A percentile compares a stretch with the other conserved stretches of the same genome.
Evolutionary conservation across 805 yeast genomes (phyloP).

Genomic region (Scheffersomyces stipitis): DNA sequence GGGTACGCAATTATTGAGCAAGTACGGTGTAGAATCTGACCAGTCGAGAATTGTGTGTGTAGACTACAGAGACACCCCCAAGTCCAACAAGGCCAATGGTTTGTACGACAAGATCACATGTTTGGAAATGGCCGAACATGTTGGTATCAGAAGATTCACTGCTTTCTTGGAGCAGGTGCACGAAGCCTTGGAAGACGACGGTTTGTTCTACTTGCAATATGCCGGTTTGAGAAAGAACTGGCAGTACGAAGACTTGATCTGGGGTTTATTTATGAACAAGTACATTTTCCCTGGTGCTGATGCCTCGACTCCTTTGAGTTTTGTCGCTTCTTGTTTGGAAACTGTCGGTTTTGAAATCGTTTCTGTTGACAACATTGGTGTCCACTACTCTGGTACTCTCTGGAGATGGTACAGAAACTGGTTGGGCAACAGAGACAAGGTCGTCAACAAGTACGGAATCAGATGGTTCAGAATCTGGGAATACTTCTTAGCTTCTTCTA

Average conservation of each 20-base stretch:
- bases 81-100: slow-evolving; percentile 44
- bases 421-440: slow-evolving; percentile 78
- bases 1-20: slow-evolving; percentile 70
- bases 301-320: slow-evolving; percentile 90
- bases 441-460: slow-evolving; percentile 74
- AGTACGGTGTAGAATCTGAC: slow-evolving; percentile 64
- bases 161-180: slow-evolving; percentile 76
- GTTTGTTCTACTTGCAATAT: slow-evolving; percentile 80
- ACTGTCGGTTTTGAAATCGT: slow-evolving; percentile 85
- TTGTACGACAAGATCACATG: slow-evolving; percentile 84
- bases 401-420: slow-evolving; percentile 96
- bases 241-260: slow-evolving; percentile 91
- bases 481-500: slow-evolving; percentile 78
- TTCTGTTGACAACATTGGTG: slow-evolving; percentile 84
- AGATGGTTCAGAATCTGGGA: slow-evolving; percentile 96
- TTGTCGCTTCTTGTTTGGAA: slow-evolving; percentile 74
- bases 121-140: slow-evolving; percentile 95
- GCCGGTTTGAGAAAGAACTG: slow-evolving; percentile 89
- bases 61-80: slow-evolving; percentile 91
- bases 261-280: slow-evolving; percentile 97
- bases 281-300: slow-evolving; percentile 97
- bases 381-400: slow-evolving; percentile 85
- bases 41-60: slow-evolving; percentile 78
- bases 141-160: slow-evolving; percentile 82
- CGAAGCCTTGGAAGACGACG: slow-evolving; percentile 89